Conservation (phyloP, 2,329 filamentous ascomycete species). For the Fusarium sp. region DNA sequence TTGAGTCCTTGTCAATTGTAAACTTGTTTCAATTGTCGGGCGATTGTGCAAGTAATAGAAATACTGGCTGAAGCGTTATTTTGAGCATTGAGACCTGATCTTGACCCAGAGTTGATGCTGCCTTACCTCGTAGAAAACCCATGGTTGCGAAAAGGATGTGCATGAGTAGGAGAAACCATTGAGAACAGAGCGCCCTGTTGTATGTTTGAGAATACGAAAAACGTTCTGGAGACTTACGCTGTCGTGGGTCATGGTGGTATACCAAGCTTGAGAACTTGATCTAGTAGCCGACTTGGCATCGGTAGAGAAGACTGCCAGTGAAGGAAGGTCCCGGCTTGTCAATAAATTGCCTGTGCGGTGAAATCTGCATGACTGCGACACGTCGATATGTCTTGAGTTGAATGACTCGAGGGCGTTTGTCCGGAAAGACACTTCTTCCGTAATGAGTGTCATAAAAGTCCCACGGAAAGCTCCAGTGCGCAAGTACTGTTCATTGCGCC, state of each 20-base stretch:
- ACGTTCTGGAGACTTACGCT: rapidly evolving
- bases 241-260: neutral
- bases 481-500: neutral
- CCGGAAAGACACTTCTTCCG: neutral
- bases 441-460: too few relatives aligned
- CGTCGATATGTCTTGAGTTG: too few relatives aligned
- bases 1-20: neutral
- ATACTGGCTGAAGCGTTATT: neutral
- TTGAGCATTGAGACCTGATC: neutral
- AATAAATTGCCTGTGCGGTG: neutral
- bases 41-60: neutral
- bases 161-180: neutral
- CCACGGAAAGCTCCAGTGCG: rapidly evolving
- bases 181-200: neutral
- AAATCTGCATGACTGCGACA: neutral
- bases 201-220: neutral
- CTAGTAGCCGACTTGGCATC: neutral
- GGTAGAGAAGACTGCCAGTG: rapidly evolving
- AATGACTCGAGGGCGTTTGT: neutral
- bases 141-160: neutral
- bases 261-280: too few relatives aligned
- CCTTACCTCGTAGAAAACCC: neutral
- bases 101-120: neutral
- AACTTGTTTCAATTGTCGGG: neutral
- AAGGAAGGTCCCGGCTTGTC: neutral